These are phyloP conservation scores for Penstemon davidsonii DNA, from an alignment of 257 asterid species.

Conservation along the genomic window DNA sequence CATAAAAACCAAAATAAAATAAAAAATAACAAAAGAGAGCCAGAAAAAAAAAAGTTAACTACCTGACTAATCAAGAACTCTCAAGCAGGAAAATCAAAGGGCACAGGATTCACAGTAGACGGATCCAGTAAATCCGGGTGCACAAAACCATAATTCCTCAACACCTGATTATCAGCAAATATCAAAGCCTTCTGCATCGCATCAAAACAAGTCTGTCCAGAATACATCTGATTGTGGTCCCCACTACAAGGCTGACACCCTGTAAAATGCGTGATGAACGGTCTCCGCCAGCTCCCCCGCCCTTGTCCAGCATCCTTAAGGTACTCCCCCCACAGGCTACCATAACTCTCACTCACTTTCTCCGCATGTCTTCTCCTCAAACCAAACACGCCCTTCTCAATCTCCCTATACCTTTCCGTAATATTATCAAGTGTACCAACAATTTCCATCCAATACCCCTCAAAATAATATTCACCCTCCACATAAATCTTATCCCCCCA, in stretches of 20 bases:
- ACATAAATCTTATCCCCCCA: constrained; percentile 72
- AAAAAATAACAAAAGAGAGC: background rate
- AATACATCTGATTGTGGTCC: constrained; percentile 76
- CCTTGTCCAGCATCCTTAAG: constrained; percentile 77
- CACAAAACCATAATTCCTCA: constrained; percentile 69
- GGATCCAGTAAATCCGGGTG: constrained; percentile 69
- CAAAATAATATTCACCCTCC: constrained; percentile 70
- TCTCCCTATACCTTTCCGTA: constrained; percentile 42
- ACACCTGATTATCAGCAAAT: constrained; percentile 95
- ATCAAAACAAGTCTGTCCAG: constrained; percentile 70
- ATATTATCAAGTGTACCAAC: constrained; percentile 60
- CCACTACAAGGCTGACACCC: constrained; percentile 99
- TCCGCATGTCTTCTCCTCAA: constrained; percentile 81
- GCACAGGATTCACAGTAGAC: constrained; percentile 63
- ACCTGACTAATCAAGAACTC: background rate
- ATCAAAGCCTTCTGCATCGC: constrained; percentile 76
- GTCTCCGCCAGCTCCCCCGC: constrained; percentile 76
- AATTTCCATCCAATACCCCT: constrained; percentile 93
- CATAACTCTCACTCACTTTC: constrained; percentile 64
- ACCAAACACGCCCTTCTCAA: constrained; percentile 45
- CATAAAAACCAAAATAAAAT: background rate
- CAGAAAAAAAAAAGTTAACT: background rate
- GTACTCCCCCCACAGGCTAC: constrained; percentile 60
- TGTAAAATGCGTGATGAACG: constrained; percentile 92
- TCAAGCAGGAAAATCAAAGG: constrained; percentile 73